Percentiles rank a stretch among this genome's conserved stretches.
These are phyloP conservation scores for Pseudocercospora ulei DNA, from an alignment of 2,329 filamentous ascomycete genomes.

Conservation along the genomic window DNA sequence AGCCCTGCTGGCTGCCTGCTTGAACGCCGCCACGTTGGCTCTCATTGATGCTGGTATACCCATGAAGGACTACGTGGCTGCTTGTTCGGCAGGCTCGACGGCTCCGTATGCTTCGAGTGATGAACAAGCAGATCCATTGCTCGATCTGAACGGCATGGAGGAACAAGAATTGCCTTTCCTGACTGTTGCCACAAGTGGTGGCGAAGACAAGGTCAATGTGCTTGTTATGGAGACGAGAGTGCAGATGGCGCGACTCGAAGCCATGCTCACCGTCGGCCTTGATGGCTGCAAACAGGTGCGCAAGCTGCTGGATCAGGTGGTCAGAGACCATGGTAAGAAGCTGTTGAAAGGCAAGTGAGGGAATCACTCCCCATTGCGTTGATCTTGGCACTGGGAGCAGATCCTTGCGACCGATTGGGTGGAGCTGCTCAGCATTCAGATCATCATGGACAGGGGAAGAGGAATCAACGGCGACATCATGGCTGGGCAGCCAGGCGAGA, in stretches of 20 bases:
- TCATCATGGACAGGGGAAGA: too few relatives aligned
- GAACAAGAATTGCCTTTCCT: constrained; percentile 82
- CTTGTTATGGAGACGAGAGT: constrained; percentile 80
- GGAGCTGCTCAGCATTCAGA: too few relatives aligned
- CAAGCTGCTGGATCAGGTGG: constrained; percentile 67
- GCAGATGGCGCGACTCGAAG: constrained; percentile 71
- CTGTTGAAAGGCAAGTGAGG: constrained; percentile 44
- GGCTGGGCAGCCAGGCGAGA: too few relatives aligned
- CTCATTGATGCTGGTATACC: constrained; percentile 91
- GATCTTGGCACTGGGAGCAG: too few relatives aligned
- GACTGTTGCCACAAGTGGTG: constrained; percentile 60
- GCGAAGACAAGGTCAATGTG: constrained; percentile 60
- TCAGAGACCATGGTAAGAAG: constrained; percentile 59
- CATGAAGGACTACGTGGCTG: constrained; percentile 83
- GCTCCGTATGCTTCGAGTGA: constrained; percentile 52
- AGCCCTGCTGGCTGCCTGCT: constrained; percentile 73
- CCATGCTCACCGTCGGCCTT: constrained; percentile 83
- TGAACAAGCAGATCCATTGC: constrained; percentile 66
- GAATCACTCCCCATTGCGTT: too few relatives aligned
- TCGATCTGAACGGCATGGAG: constrained; percentile 70
- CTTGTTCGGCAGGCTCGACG: constrained; percentile 76
- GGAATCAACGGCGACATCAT: too few relatives aligned
- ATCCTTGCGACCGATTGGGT: too few relatives aligned
- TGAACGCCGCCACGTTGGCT: constrained; percentile 86
- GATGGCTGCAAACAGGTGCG: constrained; percentile 85